Percentiles rank a stretch among this genome's conserved stretches.
These are phyloP conservation scores for Phytophthora uliginosa DNA, from an alignment of 352 stramenopile genomes.

Conservation along the genomic window DNA sequence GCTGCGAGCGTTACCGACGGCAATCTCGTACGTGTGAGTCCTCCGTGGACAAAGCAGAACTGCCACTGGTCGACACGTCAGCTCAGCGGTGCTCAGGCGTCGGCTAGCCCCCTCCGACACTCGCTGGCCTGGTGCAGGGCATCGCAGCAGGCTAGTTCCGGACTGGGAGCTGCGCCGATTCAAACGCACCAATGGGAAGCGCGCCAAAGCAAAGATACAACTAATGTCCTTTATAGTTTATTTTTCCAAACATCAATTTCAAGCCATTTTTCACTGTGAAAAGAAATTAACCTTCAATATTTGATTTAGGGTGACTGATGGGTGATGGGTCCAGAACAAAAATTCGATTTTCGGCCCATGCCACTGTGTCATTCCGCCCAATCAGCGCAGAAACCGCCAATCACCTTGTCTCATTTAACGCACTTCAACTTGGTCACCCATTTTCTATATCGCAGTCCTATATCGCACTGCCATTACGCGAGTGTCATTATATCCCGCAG, in stretches of 20 bases:
- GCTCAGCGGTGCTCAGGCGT: background rate
- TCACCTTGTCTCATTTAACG: constrained; percentile 14
- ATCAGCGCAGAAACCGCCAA: background rate
- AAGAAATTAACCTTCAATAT: background rate
- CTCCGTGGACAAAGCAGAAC: constrained; percentile 28
- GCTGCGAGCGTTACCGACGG: background rate
- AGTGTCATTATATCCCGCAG: background rate
- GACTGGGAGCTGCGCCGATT: constrained; percentile 13
- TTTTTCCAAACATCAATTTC: background rate
- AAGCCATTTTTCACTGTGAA: background rate
- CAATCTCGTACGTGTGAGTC: constrained; percentile 23
- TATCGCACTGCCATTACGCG: background rate
- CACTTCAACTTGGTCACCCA: background rate
- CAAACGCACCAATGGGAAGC: constrained; percentile 15
- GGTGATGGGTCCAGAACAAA: constrained; percentile 27
- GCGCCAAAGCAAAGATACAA: constrained; percentile 16
- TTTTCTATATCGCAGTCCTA: no score
- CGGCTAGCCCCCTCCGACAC: constrained; percentile 15
- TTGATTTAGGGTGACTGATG: background rate
- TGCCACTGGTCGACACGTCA: constrained; percentile 22
- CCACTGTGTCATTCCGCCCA: constrained; percentile 9
- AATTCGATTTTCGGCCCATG: constrained; percentile 30
- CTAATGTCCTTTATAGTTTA: background rate
- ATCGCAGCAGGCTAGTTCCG: constrained; percentile 20
- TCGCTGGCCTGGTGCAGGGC: constrained; percentile 7